phyloP scores from a whole-genome alignment of 148 eudicot species.

The Amaranthus palmeri region DNA sequence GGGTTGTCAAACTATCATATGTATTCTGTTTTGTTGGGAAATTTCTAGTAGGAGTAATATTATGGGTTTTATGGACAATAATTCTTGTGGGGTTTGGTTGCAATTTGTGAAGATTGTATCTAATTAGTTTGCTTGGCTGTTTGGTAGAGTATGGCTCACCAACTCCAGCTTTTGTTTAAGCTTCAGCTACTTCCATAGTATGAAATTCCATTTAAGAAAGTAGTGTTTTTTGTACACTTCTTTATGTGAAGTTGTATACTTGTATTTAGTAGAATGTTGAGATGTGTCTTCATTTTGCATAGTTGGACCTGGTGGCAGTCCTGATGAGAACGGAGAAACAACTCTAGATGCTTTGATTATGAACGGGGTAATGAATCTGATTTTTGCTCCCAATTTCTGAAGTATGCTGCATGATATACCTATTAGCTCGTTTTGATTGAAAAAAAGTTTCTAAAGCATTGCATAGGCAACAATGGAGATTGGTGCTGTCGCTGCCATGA shows the following conservation, averaged over 20 bases:
- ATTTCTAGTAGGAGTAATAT: background rate
- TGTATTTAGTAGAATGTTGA: conserved; percentile 4
- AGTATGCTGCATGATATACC: conserved; percentile 2
- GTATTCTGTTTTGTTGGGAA: background rate
- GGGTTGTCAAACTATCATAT: background rate
- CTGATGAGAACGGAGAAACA: conserved; percentile 95
- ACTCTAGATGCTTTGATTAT: conserved; percentile 87
- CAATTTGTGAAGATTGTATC: background rate
- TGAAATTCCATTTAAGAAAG: background rate
- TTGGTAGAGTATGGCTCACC: background rate
- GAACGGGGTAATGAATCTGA: conserved; percentile 70
- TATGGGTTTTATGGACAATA: background rate
- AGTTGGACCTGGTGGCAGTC: conserved; percentile 99
- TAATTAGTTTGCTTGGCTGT: background rate
- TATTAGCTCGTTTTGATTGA: conserved; percentile 6
- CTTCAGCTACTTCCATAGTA: background rate
- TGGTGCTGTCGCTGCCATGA: conserved; percentile 96
- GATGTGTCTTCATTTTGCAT: conserved; percentile 17
- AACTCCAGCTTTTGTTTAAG: background rate
- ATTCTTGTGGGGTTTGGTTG: background rate
- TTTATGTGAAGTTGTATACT: background rate
- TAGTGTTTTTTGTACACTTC: background rate
- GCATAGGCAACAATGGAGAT: conserved; percentile 91
- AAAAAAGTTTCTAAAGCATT: conserved; percentile 41
- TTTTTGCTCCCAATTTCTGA: background rate